Conservation (phyloP, 306 rosid genomes). For the Abrus precatorius region DNA sequence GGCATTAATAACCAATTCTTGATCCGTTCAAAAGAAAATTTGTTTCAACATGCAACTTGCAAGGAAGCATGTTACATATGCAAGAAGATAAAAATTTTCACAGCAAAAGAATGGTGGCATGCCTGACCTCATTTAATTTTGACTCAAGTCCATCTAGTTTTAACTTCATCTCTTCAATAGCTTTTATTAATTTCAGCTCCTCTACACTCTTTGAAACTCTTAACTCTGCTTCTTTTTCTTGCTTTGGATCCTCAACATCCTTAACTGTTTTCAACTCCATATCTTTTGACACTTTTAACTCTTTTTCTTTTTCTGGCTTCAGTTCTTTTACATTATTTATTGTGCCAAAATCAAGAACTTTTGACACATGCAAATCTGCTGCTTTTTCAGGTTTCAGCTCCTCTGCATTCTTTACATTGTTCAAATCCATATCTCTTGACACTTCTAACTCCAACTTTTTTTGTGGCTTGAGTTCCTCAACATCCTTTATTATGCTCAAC, state of each 20-base stretch:
- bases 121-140: slow-evolving; percentile 84
- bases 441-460: slow-evolving; percentile 30
- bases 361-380: slow-evolving; percentile 22
- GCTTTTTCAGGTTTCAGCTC: slow-evolving; percentile 40
- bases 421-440: slow-evolving; percentile 42
- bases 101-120: slow-evolving; percentile 30
- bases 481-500: slow-evolving; percentile 44
- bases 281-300: slow-evolving; percentile 36
- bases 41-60: slow-evolving; percentile 35
- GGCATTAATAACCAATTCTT: slow-evolving; percentile 38
- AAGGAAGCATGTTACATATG: slow-evolving; percentile 30
- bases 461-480: slow-evolving; percentile 43
- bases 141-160: slow-evolving; percentile 75
- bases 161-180: slow-evolving; percentile 79
- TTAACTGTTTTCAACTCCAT: slow-evolving; percentile 42
- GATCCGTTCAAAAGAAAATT: slow-evolving; percentile 20
- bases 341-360: slow-evolving; percentile 43
- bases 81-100: slow-evolving; percentile 27
- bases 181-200: slow-evolving; percentile 65
- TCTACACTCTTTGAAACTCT: slow-evolving; percentile 32
- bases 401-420: slow-evolving; percentile 35
- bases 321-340: slow-evolving; percentile 36
- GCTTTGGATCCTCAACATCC: slow-evolving; percentile 45
- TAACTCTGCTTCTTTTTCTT: slow-evolving; percentile 35
- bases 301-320: slow-evolving; percentile 44